A percentile compares a stretch with the other conserved stretches of the same genome.
Evolutionary conservation across 768 basidiomycete genomes (phyloP).

Genomic region (Udeniomyces megalosporus): DNA sequence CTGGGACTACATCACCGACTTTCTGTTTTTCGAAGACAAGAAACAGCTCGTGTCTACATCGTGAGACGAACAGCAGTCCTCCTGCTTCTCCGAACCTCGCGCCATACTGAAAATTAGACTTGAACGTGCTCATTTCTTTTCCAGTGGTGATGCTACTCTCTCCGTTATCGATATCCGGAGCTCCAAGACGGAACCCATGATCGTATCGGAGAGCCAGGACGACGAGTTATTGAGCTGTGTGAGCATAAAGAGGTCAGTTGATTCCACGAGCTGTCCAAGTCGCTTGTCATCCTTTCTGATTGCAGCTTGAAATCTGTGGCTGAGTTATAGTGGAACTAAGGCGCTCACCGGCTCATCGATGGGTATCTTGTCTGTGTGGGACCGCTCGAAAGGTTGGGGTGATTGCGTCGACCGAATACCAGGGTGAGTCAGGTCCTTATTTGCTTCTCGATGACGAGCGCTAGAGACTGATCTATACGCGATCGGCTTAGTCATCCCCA

Average conservation of each 20-base stretch:
- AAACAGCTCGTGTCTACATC: slow-evolving; percentile 75
- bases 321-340: slow-evolving; percentile 43
- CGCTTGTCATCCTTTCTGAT: too few relatives aligned
- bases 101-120: not conserved
- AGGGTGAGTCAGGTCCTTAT: slow-evolving; percentile 39
- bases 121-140: not conserved
- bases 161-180: slow-evolving; percentile 83
- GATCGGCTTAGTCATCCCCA: slow-evolving; percentile 54
- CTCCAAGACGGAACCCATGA: slow-evolving; percentile 56
- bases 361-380: slow-evolving; percentile 79
- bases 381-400: slow-evolving; percentile 68
- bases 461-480: too few relatives aligned
- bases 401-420: slow-evolving; percentile 84
- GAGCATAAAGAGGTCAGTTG: slow-evolving; percentile 57
- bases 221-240: slow-evolving; percentile 79
- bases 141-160: slow-evolving; percentile 78
- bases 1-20: slow-evolving; percentile 87
- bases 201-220: slow-evolving; percentile 88
- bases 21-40: slow-evolving; percentile 68
- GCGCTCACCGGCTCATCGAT: slow-evolving; percentile 74
- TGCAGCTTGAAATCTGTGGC: too few relatives aligned
- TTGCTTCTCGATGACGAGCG: too few relatives aligned
- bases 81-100: not conserved
- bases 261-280: too few relatives aligned
- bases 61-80: slow-evolving; percentile 33